A percentile compares a stretch with the other conserved stretches of the same genome.
These are phyloP conservation scores for Phytophthora hybrid DNA, from an alignment of 352 stramenopile species.

Conservation along the genomic window DNA sequence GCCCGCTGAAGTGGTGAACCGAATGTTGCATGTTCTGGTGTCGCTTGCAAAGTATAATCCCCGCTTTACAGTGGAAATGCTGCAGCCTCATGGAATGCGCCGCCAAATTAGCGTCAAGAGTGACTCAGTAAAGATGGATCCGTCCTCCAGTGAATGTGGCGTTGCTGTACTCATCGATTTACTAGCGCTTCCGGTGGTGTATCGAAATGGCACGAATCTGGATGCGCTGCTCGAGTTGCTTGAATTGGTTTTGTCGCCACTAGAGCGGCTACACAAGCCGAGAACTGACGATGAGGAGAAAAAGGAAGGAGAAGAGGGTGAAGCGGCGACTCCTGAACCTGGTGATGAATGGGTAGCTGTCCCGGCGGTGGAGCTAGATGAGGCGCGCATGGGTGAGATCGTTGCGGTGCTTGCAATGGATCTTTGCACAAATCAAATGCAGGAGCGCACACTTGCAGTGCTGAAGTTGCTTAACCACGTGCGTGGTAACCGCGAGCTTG, in stretches of 20 bases:
- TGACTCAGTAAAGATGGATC: constrained; percentile 27
- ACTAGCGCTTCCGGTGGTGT: constrained; percentile 83
- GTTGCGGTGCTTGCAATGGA: constrained; percentile 83
- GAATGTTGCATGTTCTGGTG: constrained; percentile 89
- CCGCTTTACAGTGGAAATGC: constrained; percentile 90
- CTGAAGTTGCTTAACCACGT: constrained; percentile 83
- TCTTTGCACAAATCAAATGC: constrained; percentile 83
- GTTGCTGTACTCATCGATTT: constrained; percentile 90
- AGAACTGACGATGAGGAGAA: constrained; percentile 61
- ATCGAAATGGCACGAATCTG: constrained; percentile 91
- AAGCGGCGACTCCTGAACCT: constrained; percentile 19
- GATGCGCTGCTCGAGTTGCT: constrained; percentile 94
- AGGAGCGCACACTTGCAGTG: constrained; percentile 82
- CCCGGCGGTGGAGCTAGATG: constrained; percentile 64
- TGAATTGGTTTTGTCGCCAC: constrained; percentile 88
- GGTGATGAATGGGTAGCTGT: constrained; percentile 76
- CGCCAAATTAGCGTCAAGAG: constrained; percentile 27
- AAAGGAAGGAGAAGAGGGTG: constrained; percentile 46
- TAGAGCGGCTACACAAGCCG: constrained; percentile 76
- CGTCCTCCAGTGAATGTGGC: constrained; percentile 43
- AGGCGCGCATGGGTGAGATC: constrained; percentile 59
- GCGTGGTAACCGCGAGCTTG: constrained; percentile 58
- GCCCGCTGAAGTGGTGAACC: constrained; percentile 89
- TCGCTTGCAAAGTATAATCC: constrained; percentile 93
- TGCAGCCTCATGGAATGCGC: constrained; percentile 72